These are phyloP conservation scores for Hericium erinaceus DNA, from an alignment of 768 basidiomycete species.

Conservation along the genomic window DNA sequence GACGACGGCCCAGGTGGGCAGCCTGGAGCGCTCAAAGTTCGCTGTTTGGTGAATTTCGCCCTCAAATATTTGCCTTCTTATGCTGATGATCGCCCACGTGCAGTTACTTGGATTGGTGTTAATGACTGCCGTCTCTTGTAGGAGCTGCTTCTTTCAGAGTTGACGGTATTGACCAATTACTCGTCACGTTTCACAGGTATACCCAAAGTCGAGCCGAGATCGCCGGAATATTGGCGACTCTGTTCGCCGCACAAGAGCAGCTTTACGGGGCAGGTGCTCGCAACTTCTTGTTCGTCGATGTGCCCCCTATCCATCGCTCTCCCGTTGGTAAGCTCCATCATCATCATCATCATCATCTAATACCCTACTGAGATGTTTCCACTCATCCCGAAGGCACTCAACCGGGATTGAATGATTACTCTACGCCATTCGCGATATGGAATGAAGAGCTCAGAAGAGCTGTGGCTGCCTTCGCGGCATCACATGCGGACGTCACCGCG, in stretches of 20 bases:
- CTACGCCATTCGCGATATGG: conserved; percentile 27
- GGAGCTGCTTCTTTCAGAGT: conserved; percentile 7
- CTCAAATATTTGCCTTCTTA: not conserved
- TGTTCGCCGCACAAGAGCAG: conserved; percentile 38
- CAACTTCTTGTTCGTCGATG: conserved; percentile 52
- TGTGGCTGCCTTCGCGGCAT: conserved; percentile 26
- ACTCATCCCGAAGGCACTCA: not conserved
- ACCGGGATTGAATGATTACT: not conserved
- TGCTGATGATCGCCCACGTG: not conserved
- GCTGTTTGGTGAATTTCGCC: conserved; percentile 16
- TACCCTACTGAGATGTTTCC: not conserved
- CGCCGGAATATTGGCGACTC: conserved; percentile 16
- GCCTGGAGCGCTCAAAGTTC: conserved; percentile 17
- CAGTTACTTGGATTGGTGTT: conserved; percentile 60
- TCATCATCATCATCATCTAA: not conserved
- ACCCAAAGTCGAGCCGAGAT: conserved; percentile 13
- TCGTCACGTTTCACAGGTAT: not conserved
- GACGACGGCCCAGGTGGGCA: conserved; percentile 19
- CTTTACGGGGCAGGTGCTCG: conserved; percentile 37
- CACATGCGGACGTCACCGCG: conserved; percentile 36
- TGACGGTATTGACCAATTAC: not conserved
- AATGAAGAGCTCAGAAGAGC: conserved; percentile 31
- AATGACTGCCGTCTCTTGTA: conserved; percentile 47
- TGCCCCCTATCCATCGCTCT: conserved; percentile 44
- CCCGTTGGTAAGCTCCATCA: conserved; percentile 27